Percentiles rank a stretch among this genome's conserved stretches.
Conservation (phyloP, 352 stramenopile genomes). For the Peronospora farinosa region DNA sequence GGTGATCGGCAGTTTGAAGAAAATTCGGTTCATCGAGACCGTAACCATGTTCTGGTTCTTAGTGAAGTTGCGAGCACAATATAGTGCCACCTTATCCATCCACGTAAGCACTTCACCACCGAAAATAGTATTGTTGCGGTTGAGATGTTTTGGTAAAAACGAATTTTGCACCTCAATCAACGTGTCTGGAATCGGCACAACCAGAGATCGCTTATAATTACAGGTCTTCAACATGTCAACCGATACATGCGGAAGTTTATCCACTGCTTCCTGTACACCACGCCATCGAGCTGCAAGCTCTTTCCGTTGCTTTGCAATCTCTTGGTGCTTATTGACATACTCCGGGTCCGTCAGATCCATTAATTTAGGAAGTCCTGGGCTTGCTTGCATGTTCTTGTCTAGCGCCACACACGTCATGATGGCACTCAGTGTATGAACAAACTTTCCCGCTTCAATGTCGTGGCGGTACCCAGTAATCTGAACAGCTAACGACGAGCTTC, state of each 20-base stretch:
- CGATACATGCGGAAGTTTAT: constrained; percentile 52
- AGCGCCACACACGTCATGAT: constrained; percentile 71
- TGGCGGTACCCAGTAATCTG: constrained; percentile 64
- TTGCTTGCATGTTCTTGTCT: constrained; percentile 55
- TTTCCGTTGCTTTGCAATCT: constrained; percentile 55
- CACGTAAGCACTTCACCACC: constrained; percentile 59
- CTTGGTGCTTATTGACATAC: constrained; percentile 46
- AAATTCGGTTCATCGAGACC: constrained; percentile 56
- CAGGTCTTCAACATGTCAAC: constrained; percentile 55
- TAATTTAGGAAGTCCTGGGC: constrained; percentile 44
- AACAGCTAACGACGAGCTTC: constrained; percentile 49
- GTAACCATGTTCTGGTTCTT: constrained; percentile 68
- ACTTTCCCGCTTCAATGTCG: constrained; percentile 59
- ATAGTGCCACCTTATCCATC: constrained; percentile 65
- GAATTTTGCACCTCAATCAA: constrained; percentile 59
- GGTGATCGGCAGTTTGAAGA: constrained; percentile 67
- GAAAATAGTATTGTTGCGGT: constrained; percentile 74
- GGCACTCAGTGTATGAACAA: constrained; percentile 57
- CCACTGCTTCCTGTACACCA: constrained; percentile 55
- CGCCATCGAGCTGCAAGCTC: constrained; percentile 56
- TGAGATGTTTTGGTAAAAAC: constrained; percentile 51
- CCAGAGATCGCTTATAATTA: constrained; percentile 32
- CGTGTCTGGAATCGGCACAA: constrained; percentile 52
- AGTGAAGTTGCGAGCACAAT: constrained; percentile 61
- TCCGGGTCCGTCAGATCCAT: constrained; percentile 33